Base-by-base conservation (phyloP, 148 eudicot genomes). In the Linanthus parryae region DNA sequence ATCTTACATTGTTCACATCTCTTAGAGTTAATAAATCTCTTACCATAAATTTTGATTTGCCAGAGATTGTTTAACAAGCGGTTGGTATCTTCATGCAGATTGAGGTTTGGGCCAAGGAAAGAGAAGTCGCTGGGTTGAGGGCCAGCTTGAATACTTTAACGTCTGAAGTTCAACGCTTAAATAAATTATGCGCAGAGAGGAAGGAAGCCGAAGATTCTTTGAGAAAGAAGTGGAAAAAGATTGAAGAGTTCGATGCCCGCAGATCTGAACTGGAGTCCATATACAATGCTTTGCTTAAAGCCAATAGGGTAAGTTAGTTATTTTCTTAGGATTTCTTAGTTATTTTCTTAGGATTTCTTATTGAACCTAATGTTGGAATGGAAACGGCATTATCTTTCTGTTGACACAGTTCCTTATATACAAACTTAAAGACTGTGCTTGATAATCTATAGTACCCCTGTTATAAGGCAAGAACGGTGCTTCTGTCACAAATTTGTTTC, bases 191-290 rank as follows among this genome's bases (percentile, higher is more conserved):
- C 62, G 96, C 80, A 10, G 99, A 92, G 70, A 79, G 99, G 67
- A 92, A 84, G 71, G 96, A 92, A 68, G 99, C 96, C 34, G 99
- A 92, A 68, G 95, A 84, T 72, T 92, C 96, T 29, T 66, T 92
- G 53, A 80, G 71, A 63, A 84, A 79, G 76, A 92, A 92, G 66
- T 92, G 94, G 96, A 92, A 88, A 73, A 92, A 88, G 65, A 92
- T 92, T 58, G 99, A 92, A 79, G 99, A 92, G 66, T 92, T 92
- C 51, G 90, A 92, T 71, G 77, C 96, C 54, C 96, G 96, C 48
- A 71, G 99, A 81, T 84, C 90, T 63, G 99, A 92, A 75, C 89
- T 92, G 55, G 96, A 92, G 61, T 77, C 70, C 50, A 70, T 92
- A 29, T 87, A 78, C 62, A 80, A 71, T 61, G 80, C 88, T 63